Conservation (phyloP, 2,329 filamentous ascomycete genomes). For the Myriosclerotinia scirpicola region DNA sequence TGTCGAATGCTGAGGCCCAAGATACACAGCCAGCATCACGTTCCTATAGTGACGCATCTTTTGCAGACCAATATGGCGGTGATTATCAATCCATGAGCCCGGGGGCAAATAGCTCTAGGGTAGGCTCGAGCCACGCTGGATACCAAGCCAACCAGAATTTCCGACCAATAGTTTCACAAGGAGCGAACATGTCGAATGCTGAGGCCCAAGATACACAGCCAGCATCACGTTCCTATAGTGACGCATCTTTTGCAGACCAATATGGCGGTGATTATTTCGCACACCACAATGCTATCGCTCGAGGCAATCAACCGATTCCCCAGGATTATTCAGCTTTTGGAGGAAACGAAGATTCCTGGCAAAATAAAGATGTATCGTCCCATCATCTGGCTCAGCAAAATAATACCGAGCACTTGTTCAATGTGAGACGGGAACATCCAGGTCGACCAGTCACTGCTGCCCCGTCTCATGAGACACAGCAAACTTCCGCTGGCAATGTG, state of each 20-base stretch:
- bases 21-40: background rate
- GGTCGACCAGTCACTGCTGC: too few species aligned
- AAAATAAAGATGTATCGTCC: too few species aligned
- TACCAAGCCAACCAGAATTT: background rate
- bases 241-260: too few species aligned
- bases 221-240: rapidly evolving
- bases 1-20: background rate
- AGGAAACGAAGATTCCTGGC: too few species aligned
- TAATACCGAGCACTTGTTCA: background rate
- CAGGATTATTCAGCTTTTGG: background rate
- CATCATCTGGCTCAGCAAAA: background rate
- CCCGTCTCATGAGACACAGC: too few species aligned
- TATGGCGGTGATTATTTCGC: too few species aligned
- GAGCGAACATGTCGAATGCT: background rate
- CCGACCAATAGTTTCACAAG: background rate
- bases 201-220: background rate
- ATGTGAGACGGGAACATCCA: background rate
- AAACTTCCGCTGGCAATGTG: too few species aligned
- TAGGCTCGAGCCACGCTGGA: background rate
- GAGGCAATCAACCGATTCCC: background rate
- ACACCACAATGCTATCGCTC: background rate
- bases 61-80: too few species aligned
- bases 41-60: rapidly evolving
- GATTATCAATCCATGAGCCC: background rate
- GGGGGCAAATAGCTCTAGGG: background rate